Conservation (phyloP, 257 asterid genomes). For the Mitragyna speciosa region DNA sequence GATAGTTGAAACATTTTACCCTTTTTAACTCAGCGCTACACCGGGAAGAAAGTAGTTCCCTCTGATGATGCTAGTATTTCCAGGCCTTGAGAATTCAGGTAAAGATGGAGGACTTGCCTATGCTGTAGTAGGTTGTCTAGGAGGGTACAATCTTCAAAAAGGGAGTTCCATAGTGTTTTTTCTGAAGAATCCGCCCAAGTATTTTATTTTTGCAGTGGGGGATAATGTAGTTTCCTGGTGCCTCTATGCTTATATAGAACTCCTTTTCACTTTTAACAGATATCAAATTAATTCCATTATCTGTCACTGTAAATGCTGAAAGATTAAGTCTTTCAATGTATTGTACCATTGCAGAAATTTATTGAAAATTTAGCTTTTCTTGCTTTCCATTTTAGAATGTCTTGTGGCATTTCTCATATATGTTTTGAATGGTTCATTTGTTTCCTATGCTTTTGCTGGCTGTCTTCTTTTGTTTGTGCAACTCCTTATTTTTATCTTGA, state of each 20-base stretch:
- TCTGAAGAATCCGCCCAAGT: not conserved
- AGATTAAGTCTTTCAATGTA: conserved; percentile 15
- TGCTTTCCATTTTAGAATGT: conserved; percentile 1
- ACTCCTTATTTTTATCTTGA: not conserved
- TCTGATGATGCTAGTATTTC: conserved; percentile 52
- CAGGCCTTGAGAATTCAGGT: conserved; percentile 53
- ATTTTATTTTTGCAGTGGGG: conserved; percentile 7
- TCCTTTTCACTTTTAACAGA: conserved; percentile 9
- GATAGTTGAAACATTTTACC: not conserved
- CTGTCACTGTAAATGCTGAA: conserved; percentile 21
- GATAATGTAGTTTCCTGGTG: not conserved
- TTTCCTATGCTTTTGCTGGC: not conserved
- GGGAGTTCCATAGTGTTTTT: not conserved
- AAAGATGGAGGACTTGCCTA: conserved; percentile 31
- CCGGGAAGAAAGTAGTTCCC: conserved; percentile 67
- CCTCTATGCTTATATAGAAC: conserved; percentile 16
- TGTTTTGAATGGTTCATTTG: not conserved
- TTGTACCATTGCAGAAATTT: conserved; percentile 23
- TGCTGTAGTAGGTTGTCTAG: conserved; percentile 33
- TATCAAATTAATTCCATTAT: conserved; percentile 6
- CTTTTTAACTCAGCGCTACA: conserved; percentile 61
- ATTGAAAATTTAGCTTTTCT: conserved; percentile 12
- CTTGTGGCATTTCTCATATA: not conserved
- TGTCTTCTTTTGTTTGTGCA: conserved; percentile 1
- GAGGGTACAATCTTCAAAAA: conserved; percentile 17